Percentiles rank a stretch among this genome's conserved stretches.
Evolutionary conservation across 345 rosid genomes (phyloP).

Genomic region (Euphorbia lathyris): DNA sequence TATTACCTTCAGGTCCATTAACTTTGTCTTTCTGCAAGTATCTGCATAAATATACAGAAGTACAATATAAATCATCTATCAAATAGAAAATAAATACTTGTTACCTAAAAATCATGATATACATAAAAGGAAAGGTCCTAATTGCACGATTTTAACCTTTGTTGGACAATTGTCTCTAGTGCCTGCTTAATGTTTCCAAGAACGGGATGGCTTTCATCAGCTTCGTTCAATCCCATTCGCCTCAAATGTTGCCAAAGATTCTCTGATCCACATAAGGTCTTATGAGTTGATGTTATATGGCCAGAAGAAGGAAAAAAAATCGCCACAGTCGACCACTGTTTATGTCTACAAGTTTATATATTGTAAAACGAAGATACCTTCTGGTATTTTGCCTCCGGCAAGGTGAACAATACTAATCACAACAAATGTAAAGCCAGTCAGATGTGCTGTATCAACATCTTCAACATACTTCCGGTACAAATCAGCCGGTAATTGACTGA

Average conservation of each 20-base stretch:
- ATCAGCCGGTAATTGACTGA: conserved; percentile 65
- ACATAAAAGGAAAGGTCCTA: conserved; percentile 3
- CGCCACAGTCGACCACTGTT: background rate
- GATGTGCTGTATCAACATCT: conserved; percentile 50
- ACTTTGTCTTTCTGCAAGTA: conserved; percentile 87
- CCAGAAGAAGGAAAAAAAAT: background rate
- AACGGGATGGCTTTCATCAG: conserved; percentile 60
- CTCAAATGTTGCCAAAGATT: conserved; percentile 77
- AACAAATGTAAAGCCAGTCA: conserved; percentile 73
- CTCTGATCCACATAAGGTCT: conserved; percentile 38
- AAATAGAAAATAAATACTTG: conserved; percentile 5
- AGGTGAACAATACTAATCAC: conserved; percentile 73
- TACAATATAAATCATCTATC: background rate
- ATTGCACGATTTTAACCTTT: conserved; percentile 51
- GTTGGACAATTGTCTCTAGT: conserved; percentile 73
- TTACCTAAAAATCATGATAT: background rate
- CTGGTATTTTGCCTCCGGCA: conserved; percentile 74
- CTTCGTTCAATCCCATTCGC: conserved; percentile 63
- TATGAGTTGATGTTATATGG: background rate
- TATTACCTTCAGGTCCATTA: conserved; percentile 76
- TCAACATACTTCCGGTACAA: conserved; percentile 60
- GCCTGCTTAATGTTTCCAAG: conserved; percentile 77
- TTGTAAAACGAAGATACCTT: conserved; percentile 46
- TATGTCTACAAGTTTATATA: background rate
- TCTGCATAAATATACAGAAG: conserved; percentile 29